These are phyloP conservation scores for Penicillium argentinense DNA, from an alignment of 495 filamentous ascomycete genomes.

Conservation along the genomic window DNA sequence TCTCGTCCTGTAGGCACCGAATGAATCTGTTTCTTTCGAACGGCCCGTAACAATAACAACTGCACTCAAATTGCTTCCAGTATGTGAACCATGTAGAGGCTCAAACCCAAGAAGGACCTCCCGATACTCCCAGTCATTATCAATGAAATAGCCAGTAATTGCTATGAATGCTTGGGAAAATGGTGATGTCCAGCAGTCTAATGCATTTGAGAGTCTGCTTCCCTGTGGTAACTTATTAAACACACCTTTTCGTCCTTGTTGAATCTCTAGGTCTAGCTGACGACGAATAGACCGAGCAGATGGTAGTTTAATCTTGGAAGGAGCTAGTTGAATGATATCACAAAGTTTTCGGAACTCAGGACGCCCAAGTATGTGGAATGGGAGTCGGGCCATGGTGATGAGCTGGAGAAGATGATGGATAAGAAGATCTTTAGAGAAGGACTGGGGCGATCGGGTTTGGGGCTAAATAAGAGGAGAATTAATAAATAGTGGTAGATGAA, in stretches of 20 bases:
- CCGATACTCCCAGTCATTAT: constrained; percentile 15
- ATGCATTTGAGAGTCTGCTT: constrained; percentile 13
- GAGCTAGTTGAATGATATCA: background rate
- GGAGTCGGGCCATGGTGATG: background rate
- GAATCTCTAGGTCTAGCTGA: background rate
- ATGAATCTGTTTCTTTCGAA: too few relatives aligned
- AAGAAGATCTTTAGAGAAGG: background rate
- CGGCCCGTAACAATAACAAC: too few relatives aligned
- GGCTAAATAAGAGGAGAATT: background rate
- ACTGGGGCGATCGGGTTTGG: background rate
- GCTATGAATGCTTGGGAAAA: constrained; percentile 19
- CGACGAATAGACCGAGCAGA: background rate
- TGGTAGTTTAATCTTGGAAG: background rate
- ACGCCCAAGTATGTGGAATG: background rate
- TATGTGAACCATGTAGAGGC: constrained; percentile 8
- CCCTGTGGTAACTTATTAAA: background rate
- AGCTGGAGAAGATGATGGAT: background rate
- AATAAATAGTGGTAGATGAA: background rate
- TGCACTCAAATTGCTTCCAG: constrained; percentile 9
- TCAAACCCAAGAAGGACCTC: constrained; percentile 22
- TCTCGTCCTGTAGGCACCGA: too few relatives aligned
- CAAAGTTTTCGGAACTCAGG: background rate
- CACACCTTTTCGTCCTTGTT: background rate
- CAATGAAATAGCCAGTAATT: constrained; percentile 15
- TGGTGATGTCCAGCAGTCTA: constrained; percentile 17